phyloP scores from a whole-genome alignment of 1,284 basidiomycete species.

The Jaminaea rosea region DNA sequence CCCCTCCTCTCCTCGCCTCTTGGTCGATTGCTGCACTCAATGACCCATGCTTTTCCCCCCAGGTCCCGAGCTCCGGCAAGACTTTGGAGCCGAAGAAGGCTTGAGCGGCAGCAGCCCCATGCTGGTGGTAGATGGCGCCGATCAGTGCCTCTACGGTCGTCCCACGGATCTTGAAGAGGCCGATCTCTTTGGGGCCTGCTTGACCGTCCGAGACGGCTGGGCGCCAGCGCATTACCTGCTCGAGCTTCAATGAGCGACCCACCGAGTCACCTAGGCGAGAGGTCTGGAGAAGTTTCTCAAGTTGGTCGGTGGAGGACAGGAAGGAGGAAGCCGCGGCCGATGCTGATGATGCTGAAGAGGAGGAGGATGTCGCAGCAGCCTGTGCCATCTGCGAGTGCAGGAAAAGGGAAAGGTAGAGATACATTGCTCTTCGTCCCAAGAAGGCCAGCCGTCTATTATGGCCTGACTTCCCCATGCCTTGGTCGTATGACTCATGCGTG shows the following conservation, averaged over 20 bases:
- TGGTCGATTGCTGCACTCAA: not conserved
- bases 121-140: slow-evolving; percentile 44
- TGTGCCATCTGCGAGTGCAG: slow-evolving; percentile 13
- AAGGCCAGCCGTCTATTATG: slow-evolving; percentile 42
- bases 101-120: slow-evolving; percentile 18
- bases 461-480: slow-evolving; percentile 18
- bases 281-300: slow-evolving; percentile 29
- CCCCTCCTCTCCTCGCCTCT: not conserved
- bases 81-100: slow-evolving; percentile 14
- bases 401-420: slow-evolving; percentile 35
- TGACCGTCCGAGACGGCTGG: slow-evolving; percentile 28
- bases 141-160: slow-evolving; percentile 42
- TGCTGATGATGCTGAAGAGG: not conserved
- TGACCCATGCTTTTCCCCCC: not conserved
- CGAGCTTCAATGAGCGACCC: slow-evolving; percentile 32
- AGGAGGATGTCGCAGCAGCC: not conserved
- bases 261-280: slow-evolving; percentile 34
- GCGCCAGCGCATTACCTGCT: slow-evolving; percentile 46
- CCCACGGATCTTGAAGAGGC: slow-evolving; percentile 44
- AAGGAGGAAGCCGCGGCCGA: not conserved
- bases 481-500: slow-evolving; percentile 38
- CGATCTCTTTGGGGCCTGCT: slow-evolving; percentile 29
- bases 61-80: slow-evolving; percentile 8
- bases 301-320: not conserved
- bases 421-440: slow-evolving; percentile 29